phyloP scores from a whole-genome alignment of 75 land plant genomes.

The Cryptomeria japonica region DNA sequence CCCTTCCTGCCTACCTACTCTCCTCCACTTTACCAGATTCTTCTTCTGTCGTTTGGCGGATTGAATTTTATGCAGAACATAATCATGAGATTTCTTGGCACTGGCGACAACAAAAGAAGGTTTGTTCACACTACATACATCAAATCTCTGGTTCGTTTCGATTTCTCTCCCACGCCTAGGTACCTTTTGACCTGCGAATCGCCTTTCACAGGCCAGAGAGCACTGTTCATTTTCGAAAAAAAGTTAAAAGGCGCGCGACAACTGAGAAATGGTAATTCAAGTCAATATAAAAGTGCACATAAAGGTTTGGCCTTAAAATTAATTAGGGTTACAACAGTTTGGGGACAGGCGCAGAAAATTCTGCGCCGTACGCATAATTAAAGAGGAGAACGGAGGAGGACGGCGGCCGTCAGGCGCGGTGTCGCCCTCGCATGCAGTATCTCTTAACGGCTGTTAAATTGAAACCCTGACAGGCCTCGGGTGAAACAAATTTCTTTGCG shows the following conservation, averaged over 20 bases:
- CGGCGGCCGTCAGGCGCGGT: conserved; percentile 9
- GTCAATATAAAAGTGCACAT: background rate
- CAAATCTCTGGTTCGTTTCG: too few relatives aligned
- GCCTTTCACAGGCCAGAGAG: background rate
- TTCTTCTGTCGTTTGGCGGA: background rate
- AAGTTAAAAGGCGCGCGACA: background rate
- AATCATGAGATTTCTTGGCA: too few relatives aligned
- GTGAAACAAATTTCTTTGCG: too few relatives aligned
- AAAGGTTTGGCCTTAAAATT: background rate
- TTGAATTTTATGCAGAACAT: background rate
- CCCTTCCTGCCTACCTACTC: background rate
- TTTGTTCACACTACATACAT: background rate
- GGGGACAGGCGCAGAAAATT: background rate
- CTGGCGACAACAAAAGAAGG: too few relatives aligned
- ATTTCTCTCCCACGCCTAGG: background rate
- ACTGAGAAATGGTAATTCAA: background rate
- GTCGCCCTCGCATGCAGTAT: background rate
- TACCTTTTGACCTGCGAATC: background rate
- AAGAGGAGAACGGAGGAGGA: background rate
- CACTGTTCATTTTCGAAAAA: background rate
- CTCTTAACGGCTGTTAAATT: background rate
- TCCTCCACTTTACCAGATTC: background rate
- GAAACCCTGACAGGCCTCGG: background rate
- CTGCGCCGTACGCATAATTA: background rate
- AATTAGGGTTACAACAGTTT: background rate